Evolutionary conservation across 441 rosid species (phyloP).

Genomic region (Euphorbia schlechtendalii): DNA sequence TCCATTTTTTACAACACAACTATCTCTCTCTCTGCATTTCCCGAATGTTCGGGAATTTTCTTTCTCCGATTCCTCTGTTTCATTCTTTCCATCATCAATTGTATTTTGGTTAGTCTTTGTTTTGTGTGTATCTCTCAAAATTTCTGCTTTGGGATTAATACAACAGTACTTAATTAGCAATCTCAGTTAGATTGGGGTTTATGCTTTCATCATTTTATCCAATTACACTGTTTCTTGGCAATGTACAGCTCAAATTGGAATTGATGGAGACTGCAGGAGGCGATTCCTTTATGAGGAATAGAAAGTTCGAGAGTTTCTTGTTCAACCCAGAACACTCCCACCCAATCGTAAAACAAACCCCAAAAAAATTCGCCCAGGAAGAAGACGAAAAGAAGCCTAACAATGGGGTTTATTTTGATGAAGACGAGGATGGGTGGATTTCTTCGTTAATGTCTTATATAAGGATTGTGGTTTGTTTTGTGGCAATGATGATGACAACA

Average conservation of each 20-base stretch:
- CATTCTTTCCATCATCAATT: no score
- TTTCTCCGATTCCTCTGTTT: no score
- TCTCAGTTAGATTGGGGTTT: no score
- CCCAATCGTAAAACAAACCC: conserved; percentile 17
- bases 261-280: conserved; percentile 30
- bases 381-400: conserved; percentile 8
- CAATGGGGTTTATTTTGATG: conserved; percentile 16
- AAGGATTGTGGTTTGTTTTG: conserved; percentile 40
- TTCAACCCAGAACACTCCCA: conserved; percentile 20
- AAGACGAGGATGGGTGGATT: conserved; percentile 40
- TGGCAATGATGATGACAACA: conserved; percentile 43
- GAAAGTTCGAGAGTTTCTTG: conserved; percentile 42
- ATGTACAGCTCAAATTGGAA: conserved; percentile 14
- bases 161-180: no score
- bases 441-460: conserved; percentile 32
- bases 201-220: no score
- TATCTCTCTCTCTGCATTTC: no score
- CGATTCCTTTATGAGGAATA: conserved; percentile 35
- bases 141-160: no score
- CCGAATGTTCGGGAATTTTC: no score
- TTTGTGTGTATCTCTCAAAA: no score
- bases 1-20: no score
- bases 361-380: conserved; percentile 15
- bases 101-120: no score
- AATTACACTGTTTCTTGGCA: background rate